A percentile compares a stretch with the other conserved stretches of the same genome.
Evolutionary conservation across 1,284 basidiomycete species (phyloP).

Genomic region (Microbotryomycetes sp.): DNA sequence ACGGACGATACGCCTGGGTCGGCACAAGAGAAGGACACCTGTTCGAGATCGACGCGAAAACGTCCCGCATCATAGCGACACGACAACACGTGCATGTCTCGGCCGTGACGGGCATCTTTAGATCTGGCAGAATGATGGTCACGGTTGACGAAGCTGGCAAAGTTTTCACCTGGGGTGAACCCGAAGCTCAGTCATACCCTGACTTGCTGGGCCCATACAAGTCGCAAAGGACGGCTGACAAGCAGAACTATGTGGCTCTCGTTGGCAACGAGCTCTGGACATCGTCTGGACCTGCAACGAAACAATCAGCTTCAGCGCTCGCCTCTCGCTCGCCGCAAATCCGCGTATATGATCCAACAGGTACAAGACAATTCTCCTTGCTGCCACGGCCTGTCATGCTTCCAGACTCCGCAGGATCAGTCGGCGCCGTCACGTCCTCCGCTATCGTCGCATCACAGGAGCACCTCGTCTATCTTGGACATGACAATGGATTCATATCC

Average conservation of each 20-base stretch:
- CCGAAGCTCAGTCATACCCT: slow-evolving; percentile 41
- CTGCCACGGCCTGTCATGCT: slow-evolving; percentile 29
- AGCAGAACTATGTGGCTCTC: slow-evolving; percentile 68
- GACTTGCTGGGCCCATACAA: slow-evolving; percentile 49
- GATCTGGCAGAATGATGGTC: slow-evolving; percentile 60
- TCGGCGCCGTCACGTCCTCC: slow-evolving; percentile 72
- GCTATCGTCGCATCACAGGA: slow-evolving; percentile 66
- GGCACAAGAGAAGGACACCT: slow-evolving; percentile 84
- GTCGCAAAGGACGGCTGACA: slow-evolving; percentile 67
- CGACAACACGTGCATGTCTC: slow-evolving; percentile 60
- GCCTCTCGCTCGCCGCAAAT: slow-evolving; percentile 59
- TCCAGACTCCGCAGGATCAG: slow-evolving; percentile 40
- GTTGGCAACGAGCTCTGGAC: slow-evolving; percentile 75
- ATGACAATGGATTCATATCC: slow-evolving; percentile 82
- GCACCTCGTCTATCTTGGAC: slow-evolving; percentile 72
- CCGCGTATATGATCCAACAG: slow-evolving; percentile 66
- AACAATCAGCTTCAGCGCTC: slow-evolving; percentile 43
- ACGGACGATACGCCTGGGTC: slow-evolving; percentile 61
- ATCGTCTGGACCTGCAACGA: slow-evolving; percentile 46
- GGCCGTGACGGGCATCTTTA: slow-evolving; percentile 64
- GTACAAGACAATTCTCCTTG: slow-evolving; percentile 38
- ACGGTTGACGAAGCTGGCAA: slow-evolving; percentile 79
- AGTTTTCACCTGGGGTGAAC: slow-evolving; percentile 54
- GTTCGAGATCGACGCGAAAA: slow-evolving; percentile 67
- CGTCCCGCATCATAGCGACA: slow-evolving; percentile 53